These are phyloP conservation scores for Cairneyella variabilis DNA, from an alignment of 495 filamentous ascomycete genomes.

Conservation along the genomic window DNA sequence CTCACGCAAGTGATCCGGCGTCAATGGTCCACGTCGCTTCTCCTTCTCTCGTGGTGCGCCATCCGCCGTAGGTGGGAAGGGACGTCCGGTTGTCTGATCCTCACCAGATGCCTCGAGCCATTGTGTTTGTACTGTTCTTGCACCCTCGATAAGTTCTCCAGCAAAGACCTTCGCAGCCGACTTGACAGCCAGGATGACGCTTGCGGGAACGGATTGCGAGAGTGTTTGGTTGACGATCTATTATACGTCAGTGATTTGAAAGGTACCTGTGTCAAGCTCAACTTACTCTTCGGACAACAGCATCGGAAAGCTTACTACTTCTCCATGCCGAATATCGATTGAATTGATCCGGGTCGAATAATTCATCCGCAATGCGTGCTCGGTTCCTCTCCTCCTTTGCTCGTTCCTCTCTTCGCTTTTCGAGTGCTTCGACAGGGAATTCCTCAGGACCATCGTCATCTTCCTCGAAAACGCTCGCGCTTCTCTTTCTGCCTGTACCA, in stretches of 20 bases:
- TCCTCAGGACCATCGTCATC: constrained; percentile 65
- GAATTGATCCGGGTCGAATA: constrained; percentile 65
- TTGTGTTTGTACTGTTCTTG: constrained; percentile 73
- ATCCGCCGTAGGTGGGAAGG: constrained; percentile 28
- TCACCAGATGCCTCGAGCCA: constrained; percentile 57
- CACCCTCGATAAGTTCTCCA: constrained; percentile 77
- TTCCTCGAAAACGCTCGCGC: constrained; percentile 37
- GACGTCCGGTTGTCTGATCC: constrained; percentile 1
- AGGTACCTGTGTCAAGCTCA: not conserved
- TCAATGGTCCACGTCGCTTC: constrained; percentile 61
- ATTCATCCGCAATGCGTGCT: constrained; percentile 59
- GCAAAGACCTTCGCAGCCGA: constrained; percentile 81
- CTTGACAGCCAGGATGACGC: constrained; percentile 74
- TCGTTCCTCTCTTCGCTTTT: constrained; percentile 61
- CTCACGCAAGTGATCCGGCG: constrained; percentile 80
- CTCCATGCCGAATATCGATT: constrained; percentile 72
- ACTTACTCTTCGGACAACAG: constrained; percentile 48
- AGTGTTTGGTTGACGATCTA: constrained; percentile 83
- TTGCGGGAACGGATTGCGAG: constrained; percentile 77
- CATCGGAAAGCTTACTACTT: constrained; percentile 56
- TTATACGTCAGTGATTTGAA: not conserved
- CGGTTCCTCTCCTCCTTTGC: constrained; percentile 62
- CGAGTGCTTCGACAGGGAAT: constrained; percentile 57
- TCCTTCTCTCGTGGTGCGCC: constrained; percentile 27
- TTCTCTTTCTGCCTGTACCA: constrained; percentile 25